Base-by-base conservation (phyloP, 2,329 filamentous ascomycete species). In the Periconia digitata region DNA sequence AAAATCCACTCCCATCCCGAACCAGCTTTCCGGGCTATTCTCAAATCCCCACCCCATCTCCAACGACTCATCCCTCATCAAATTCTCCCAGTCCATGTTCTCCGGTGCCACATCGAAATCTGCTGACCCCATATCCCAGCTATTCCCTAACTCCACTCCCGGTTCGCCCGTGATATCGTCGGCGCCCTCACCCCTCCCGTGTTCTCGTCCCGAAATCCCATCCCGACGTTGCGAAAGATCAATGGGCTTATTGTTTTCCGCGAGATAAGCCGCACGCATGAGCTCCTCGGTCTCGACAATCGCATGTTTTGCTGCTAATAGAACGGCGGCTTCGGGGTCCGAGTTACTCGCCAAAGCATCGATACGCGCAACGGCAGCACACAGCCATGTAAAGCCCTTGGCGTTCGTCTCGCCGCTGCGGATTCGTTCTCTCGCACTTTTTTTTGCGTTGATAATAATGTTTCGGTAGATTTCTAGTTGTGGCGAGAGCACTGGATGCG, bases 351-450 rank as follows among this genome's bases (percentile, higher is more conserved):
- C 47, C 0, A 67, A 15, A 1, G 62, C 63, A 17, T 67, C 58
- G 46, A 67, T 56, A 22, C 60, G 58, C 1, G 63, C 60, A 12
- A 61, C 40, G 1, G 54, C 59, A 36, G 54, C 60, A 6, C 37
- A 39, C 3, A 60, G 22, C 40, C 61, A 64, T 6, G 60, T 49
- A 3, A 43, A 41, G 6, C 59, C 60, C 48, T 67, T 67, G 4
- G 52, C 53, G 32, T 65, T 66, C 10, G 55, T 58, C 15, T 66
- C 62, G 49, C 62, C 64, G n/a, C 55, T 54, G 8, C 47, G 47
- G 4, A 65, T 17, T 6, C 63, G 60, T 1, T 48, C 37, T 6
- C 51, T 29, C 12, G 53, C 42, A 13, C 23, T 59, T 6, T 44
- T 20, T 8, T 49, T 45, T 5, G 57, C 50, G 3, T 40, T 43